A percentile compares a stretch with the other conserved stretches of the same genome.
phyloP scores from a whole-genome alignment of 83 land plant species.

The Larix sibirica region DNA sequence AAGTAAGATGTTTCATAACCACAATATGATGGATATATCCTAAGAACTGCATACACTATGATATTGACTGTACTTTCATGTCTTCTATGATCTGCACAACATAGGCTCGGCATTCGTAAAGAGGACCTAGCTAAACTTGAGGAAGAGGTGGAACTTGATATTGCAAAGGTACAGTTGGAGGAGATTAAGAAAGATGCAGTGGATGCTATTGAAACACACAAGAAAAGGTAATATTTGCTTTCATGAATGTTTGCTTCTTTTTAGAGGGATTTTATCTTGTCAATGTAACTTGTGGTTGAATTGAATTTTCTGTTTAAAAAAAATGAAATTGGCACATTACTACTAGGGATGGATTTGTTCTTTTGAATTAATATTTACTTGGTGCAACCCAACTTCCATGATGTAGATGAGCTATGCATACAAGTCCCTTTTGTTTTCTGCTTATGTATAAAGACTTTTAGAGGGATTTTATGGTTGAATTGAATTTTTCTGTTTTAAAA shows the following conservation, averaged over 20 bases:
- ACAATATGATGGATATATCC: too few species aligned
- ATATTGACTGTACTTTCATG: background rate
- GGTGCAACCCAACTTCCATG: background rate
- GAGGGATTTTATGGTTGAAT: background rate
- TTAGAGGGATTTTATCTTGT: background rate
- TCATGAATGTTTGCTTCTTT: background rate
- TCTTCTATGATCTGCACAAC: background rate
- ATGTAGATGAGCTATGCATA: background rate
- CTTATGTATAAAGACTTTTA: background rate
- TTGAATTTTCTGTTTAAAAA: background rate
- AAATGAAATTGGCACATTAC: background rate
- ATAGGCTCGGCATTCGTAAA: constrained; percentile 58
- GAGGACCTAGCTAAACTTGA: constrained; percentile 75
- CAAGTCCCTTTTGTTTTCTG: background rate
- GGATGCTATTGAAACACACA: constrained; percentile 71
- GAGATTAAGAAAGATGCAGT: constrained; percentile 62
- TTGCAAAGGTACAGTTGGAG: constrained; percentile 63
- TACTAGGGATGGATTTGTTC: background rate
- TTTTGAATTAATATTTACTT: background rate
- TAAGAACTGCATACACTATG: background rate
- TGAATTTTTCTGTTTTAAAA: background rate
- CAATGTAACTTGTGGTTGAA: background rate
- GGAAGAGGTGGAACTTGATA: constrained; percentile 52
- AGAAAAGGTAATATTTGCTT: constrained; percentile 36
- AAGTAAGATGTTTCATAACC: too few species aligned